These are phyloP conservation scores for Tremellales sp. DNA, from an alignment of 1,284 basidiomycete species.

Conservation along the genomic window DNA sequence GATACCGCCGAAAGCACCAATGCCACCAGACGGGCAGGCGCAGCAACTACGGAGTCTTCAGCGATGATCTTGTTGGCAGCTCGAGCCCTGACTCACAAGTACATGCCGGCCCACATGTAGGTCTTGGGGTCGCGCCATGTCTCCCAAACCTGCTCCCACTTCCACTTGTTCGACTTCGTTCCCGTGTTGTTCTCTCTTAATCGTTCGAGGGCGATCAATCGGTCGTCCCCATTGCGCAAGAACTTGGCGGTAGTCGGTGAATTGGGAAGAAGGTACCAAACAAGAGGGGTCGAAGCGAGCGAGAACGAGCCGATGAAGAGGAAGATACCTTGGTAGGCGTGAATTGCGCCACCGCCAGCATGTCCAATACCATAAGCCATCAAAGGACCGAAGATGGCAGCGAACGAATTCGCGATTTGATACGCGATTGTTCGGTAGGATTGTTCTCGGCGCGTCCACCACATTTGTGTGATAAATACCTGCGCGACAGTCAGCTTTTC, in stretches of 20 bases:
- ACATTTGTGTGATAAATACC: conserved; percentile 24
- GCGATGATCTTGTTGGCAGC: conserved; percentile 1
- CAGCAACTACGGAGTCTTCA: conserved; percentile 30
- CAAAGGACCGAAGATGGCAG: conserved; percentile 28
- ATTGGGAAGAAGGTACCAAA: conserved; percentile 46
- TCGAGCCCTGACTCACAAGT: neutral
- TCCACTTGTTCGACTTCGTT: conserved; percentile 26
- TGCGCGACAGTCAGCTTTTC: neutral
- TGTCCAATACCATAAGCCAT: conserved; percentile 29
- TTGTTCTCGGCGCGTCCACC: conserved; percentile 34
- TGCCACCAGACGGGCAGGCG: conserved; percentile 34
- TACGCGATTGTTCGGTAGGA: conserved; percentile 27
- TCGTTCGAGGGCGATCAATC: conserved; percentile 34
- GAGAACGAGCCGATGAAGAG: conserved; percentile 53
- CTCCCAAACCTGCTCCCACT: conserved; percentile 42
- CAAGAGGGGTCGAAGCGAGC: conserved; percentile 48
- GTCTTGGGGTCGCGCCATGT: conserved; percentile 40
- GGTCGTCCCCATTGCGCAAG: conserved; percentile 29
- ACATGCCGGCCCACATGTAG: conserved; percentile 31
- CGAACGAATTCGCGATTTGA: conserved; percentile 21
- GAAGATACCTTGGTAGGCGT: conserved; percentile 49
- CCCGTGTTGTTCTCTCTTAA: conserved; percentile 37
- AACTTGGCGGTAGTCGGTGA: conserved; percentile 31
- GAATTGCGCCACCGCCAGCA: conserved; percentile 9
- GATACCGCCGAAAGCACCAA: conserved; percentile 35